A percentile compares a stretch with the other conserved stretches of the same genome.
These are phyloP conservation scores for Eimeria brunetti DNA, from an alignment of 169 alveolate species.

Conservation along the genomic window DNA sequence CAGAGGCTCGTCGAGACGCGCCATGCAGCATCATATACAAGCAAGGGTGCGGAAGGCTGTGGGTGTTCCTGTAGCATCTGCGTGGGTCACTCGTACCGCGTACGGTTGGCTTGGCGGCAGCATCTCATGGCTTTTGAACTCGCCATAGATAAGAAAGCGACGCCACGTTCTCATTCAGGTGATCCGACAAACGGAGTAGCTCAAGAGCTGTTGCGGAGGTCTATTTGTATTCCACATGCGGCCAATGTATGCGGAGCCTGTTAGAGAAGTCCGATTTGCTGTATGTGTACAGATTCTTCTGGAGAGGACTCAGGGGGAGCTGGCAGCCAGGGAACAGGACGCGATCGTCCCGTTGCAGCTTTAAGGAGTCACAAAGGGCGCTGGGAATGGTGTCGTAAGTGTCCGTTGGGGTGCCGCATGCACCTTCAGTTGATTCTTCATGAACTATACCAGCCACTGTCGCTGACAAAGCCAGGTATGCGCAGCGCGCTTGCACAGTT, in stretches of 20 bases:
- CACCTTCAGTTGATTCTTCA: slow-evolving; percentile 60
- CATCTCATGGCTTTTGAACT: slow-evolving; percentile 62
- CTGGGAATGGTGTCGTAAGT: slow-evolving; percentile 69
- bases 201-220: background rate
- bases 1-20: slow-evolving; percentile 56
- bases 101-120: slow-evolving; percentile 60
- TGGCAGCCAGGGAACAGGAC: background rate
- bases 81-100: slow-evolving; percentile 48
- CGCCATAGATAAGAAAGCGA: slow-evolving; percentile 34
- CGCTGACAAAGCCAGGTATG: slow-evolving; percentile 19
- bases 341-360: slow-evolving; percentile 24
- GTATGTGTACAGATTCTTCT: slow-evolving; percentile 32
- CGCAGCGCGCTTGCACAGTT: slow-evolving; percentile 64
- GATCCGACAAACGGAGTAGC: slow-evolving; percentile 15
- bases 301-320: slow-evolving; percentile 35
- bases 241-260: background rate
- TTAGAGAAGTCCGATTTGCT: background rate
- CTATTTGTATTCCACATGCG: background rate
- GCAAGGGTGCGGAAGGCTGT: slow-evolving; percentile 23
- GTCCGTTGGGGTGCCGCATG: slow-evolving; percentile 70
- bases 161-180: slow-evolving; percentile 55
- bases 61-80: slow-evolving; percentile 60
- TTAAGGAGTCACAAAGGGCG: slow-evolving; percentile 22
- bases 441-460: slow-evolving; percentile 60
- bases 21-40: background rate